Conservation (phyloP, 2,329 filamentous ascomycete species). For the Cordyceps sp. region DNA sequence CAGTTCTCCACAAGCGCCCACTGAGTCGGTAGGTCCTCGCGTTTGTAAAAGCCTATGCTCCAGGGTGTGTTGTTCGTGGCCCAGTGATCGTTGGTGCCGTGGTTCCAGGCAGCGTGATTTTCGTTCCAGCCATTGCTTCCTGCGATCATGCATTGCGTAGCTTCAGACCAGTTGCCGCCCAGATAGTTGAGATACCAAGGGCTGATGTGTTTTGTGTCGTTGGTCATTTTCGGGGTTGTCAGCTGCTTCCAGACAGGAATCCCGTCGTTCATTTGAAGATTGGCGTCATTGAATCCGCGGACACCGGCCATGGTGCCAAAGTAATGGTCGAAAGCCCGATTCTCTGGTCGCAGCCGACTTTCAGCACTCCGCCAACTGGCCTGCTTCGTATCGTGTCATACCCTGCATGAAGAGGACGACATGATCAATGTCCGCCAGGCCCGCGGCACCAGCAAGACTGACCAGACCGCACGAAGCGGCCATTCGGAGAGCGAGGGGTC, state of each 20-base stretch:
- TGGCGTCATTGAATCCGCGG: constrained; percentile 37
- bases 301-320: constrained; percentile 39
- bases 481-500: no score
- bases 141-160: constrained; percentile 36
- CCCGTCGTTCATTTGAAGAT: constrained; percentile 31
- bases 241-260: constrained; percentile 29
- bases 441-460: constrained; percentile 1
- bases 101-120: constrained; percentile 34
- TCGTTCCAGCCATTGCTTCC: constrained; percentile 33
- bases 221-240: constrained; percentile 21
- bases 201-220: constrained; percentile 22
- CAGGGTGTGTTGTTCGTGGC: constrained; percentile 34
- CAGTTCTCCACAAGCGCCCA: constrained; percentile 37
- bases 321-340: constrained; percentile 26
- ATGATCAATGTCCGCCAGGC: constrained; percentile 30
- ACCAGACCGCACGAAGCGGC: no score
- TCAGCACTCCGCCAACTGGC: background rate
- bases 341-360: constrained; percentile 12
- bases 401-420: constrained; percentile 41
- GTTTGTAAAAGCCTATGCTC: constrained; percentile 32
- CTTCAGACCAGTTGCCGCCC: constrained; percentile 28
- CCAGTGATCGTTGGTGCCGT: constrained; percentile 35
- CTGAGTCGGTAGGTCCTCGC: constrained; percentile 35
- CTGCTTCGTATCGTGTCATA: constrained; percentile 1
- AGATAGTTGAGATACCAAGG: constrained; percentile 39